A percentile compares a stretch with the other conserved stretches of the same genome.
Conservation (phyloP, 139 green algal genomes). For the Eudorina sp. region DNA sequence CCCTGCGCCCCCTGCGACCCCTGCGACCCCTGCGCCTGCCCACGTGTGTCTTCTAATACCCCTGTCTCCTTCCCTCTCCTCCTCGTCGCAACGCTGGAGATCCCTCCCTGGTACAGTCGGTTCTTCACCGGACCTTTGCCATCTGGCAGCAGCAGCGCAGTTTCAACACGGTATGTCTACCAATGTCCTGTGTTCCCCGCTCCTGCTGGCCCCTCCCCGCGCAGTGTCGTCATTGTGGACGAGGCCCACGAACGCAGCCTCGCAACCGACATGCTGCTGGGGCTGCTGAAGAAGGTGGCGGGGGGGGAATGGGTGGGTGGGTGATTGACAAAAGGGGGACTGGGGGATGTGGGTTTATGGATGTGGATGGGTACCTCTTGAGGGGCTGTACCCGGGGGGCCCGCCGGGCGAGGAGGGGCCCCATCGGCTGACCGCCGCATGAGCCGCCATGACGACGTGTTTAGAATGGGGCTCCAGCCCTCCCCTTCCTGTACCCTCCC, state of each 20-base stretch:
- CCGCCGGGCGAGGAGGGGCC: neutral
- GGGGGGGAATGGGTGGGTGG: neutral
- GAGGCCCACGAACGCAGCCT: constrained; percentile 93
- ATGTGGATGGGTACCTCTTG: too few relatives aligned
- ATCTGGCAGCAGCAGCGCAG: too few relatives aligned
- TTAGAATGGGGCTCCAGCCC: too few relatives aligned
- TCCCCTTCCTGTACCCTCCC: neutral
- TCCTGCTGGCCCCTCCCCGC: constrained; percentile 22
- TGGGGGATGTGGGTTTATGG: neutral
- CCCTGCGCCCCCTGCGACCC: too few relatives aligned
- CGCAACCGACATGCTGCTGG: constrained; percentile 91
- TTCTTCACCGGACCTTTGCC: too few relatives aligned
- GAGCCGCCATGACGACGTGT: neutral
- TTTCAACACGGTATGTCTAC: too few relatives aligned
- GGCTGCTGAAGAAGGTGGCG: constrained; percentile 87
- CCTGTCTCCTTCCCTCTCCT: too few relatives aligned
- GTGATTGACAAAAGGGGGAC: neutral
- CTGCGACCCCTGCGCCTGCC: too few relatives aligned
- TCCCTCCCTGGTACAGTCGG: too few relatives aligned
- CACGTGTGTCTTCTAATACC: too few relatives aligned
- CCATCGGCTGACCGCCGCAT: neutral
- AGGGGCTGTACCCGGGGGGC: neutral
- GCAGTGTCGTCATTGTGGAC: constrained; percentile 94
- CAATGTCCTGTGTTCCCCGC: too few relatives aligned
- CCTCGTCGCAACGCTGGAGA: too few relatives aligned